Conservation (phyloP, 2,329 filamentous ascomycete genomes). For the Neocucurbitaria cava region DNA sequence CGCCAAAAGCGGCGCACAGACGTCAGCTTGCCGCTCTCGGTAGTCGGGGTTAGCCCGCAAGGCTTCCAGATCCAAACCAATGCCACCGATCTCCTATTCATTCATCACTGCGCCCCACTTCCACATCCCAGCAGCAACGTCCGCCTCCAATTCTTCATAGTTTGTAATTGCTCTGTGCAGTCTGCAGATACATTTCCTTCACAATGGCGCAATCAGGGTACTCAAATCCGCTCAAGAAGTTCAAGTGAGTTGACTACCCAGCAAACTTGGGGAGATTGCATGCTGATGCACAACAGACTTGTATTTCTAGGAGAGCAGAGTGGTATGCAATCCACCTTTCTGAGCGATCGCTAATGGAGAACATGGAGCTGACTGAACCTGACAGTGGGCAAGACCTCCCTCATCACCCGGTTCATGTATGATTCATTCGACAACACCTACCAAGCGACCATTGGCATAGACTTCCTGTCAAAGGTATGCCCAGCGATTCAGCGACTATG, state of each 20-base stretch:
- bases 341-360: neutral
- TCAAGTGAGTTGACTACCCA: slow-evolving; percentile 72
- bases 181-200: slow-evolving; percentile 16
- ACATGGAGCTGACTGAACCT: slow-evolving; percentile 21
- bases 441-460: slow-evolving; percentile 98
- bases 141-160: slow-evolving; percentile 3
- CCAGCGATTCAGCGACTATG: neutral
- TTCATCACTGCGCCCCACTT: slow-evolving; percentile 17
- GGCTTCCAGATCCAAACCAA: slow-evolving; percentile 22
- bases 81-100: slow-evolving; percentile 33
- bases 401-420: slow-evolving; percentile 99
- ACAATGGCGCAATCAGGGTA: slow-evolving; percentile 85
- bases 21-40: slow-evolving; percentile 9
- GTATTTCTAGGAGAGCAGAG: slow-evolving; percentile 99
- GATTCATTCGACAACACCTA: slow-evolving; percentile 99
- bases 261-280: slow-evolving; percentile 15
- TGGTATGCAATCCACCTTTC: slow-evolving; percentile 67
- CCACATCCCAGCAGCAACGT: slow-evolving; percentile 8
- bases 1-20: slow-evolving; percentile 13
- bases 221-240: slow-evolving; percentile 99
- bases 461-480: slow-evolving; percentile 93
- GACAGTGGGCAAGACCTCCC: slow-evolving; percentile 94
- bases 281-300: slow-evolving; percentile 65
- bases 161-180: slow-evolving; percentile 5
- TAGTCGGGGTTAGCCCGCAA: slow-evolving; percentile 17